phyloP scores from a whole-genome alignment of 305 asterid genomes.

The Ruellia speciosa region DNA sequence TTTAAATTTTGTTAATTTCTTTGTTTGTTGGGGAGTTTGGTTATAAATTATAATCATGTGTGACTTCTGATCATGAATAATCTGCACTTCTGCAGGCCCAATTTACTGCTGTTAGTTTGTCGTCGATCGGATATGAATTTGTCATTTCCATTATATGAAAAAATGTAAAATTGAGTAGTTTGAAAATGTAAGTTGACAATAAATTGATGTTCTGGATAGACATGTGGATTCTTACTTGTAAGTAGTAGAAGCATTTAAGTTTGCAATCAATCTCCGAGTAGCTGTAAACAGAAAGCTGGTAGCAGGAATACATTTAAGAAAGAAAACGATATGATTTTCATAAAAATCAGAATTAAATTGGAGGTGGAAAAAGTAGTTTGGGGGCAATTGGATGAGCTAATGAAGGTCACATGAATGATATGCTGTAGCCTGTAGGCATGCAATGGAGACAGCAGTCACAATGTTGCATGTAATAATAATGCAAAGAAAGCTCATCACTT shows the following conservation, averaged over 20 bases:
- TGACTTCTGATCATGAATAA: too few relatives aligned
- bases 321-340: too few relatives aligned
- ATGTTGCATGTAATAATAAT: too few relatives aligned
- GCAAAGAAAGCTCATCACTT: too few relatives aligned
- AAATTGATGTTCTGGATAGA: background rate
- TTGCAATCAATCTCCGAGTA: background rate
- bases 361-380: background rate
- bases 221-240: background rate
- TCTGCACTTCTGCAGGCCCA: too few relatives aligned
- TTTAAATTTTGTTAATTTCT: background rate
- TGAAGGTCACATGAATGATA: background rate
- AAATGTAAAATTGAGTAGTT: too few relatives aligned
- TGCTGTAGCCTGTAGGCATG: background rate
- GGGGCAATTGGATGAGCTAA: background rate
- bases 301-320: background rate
- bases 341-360: background rate
- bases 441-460: too few relatives aligned
- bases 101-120: too few relatives aligned
- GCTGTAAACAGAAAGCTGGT: slow-evolving; percentile 10
- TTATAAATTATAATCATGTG: too few relatives aligned
- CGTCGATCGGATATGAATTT: too few relatives aligned
- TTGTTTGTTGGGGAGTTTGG: background rate
- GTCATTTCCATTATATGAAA: too few relatives aligned
- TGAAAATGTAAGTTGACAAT: too few relatives aligned
- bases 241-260: background rate